A percentile compares a stretch with the other conserved stretches of the same genome.
phyloP scores from a whole-genome alignment of 306 rosid species.

The Cucurbita pepo region DNA sequence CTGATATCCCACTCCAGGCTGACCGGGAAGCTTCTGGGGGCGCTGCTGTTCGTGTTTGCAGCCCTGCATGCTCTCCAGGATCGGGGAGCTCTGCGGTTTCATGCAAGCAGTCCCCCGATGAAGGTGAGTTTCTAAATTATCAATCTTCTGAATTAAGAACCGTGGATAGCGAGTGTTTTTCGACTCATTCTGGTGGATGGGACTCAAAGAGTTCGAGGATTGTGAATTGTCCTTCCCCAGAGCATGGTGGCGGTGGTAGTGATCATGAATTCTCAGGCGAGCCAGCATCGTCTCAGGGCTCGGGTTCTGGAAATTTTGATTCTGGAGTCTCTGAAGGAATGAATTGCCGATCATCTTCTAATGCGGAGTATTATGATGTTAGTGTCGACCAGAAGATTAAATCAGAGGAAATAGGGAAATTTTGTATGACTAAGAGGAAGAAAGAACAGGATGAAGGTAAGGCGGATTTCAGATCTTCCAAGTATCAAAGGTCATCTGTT shows the following conservation, averaged over 20 bases:
- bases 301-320: slow-evolving; percentile 23
- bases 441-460: slow-evolving; percentile 33
- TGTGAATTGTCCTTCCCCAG: slow-evolving; percentile 13
- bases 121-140: not conserved
- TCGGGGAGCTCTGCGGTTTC: slow-evolving; percentile 12
- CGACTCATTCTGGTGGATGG: slow-evolving; percentile 11
- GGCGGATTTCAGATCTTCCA: slow-evolving; percentile 35
- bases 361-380: slow-evolving; percentile 17
- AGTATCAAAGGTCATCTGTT: slow-evolving; percentile 33
- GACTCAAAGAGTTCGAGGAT: slow-evolving; percentile 4
- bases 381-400: slow-evolving; percentile 28
- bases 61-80: slow-evolving; percentile 14
- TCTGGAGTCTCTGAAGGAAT: slow-evolving; percentile 26
- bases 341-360: slow-evolving; percentile 28
- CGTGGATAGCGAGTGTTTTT: slow-evolving; percentile 8
- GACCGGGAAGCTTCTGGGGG: not conserved
- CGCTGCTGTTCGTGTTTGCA: slow-evolving; percentile 12
- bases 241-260: slow-evolving; percentile 9
- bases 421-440: slow-evolving; percentile 59
- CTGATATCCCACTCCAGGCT: not conserved
- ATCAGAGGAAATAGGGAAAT: slow-evolving; percentile 31
- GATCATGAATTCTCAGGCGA: slow-evolving; percentile 32
- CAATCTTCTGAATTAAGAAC: slow-evolving; percentile 15
- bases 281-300: slow-evolving; percentile 58
- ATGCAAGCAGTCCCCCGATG: not conserved